phyloP scores from a whole-genome alignment of 2,329 filamentous ascomycete species.

The Capronia epimyces region DNA sequence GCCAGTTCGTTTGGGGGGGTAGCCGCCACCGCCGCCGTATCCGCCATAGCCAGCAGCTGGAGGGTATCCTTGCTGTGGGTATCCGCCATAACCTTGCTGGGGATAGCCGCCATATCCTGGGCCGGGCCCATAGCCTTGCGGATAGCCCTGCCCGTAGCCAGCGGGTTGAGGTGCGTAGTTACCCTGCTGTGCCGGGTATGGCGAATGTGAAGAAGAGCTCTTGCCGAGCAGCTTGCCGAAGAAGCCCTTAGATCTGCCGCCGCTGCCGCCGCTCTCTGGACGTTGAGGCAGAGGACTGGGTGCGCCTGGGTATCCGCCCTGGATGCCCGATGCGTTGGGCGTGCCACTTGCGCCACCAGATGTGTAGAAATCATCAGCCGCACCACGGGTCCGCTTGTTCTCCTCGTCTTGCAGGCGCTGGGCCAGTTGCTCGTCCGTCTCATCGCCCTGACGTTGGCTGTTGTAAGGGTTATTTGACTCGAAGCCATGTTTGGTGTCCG shows the following conservation, averaged over 20 bases:
- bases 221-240: constrained; percentile 52
- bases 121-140: constrained; percentile 33
- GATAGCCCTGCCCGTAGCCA: constrained; percentile 22
- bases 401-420: constrained; percentile 79
- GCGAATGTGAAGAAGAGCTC: constrained; percentile 10
- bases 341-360: constrained; percentile 14
- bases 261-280: constrained; percentile 35
- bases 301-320: constrained; percentile 29
- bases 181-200: constrained; percentile 20
- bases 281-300: constrained; percentile 27
- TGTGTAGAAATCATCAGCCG: constrained; percentile 46
- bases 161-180: constrained; percentile 3
- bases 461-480: constrained; percentile 71
- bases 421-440: constrained; percentile 65
- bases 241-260: constrained; percentile 39
- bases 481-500: constrained; percentile 42
- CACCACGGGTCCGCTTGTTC: constrained; percentile 48
- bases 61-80: constrained; percentile 8
- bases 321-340: constrained; percentile 15
- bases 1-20: constrained; percentile 41
- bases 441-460: constrained; percentile 42
- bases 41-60: constrained; percentile 30
- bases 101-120: constrained; percentile 25
- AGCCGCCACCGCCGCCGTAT: constrained; percentile 30
- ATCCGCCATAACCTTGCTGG: constrained; percentile 20